Percentiles rank a stretch among this genome's conserved stretches.
Conservation (phyloP, 2,329 filamentous ascomycete species). For the Aschersonia sp. region DNA sequence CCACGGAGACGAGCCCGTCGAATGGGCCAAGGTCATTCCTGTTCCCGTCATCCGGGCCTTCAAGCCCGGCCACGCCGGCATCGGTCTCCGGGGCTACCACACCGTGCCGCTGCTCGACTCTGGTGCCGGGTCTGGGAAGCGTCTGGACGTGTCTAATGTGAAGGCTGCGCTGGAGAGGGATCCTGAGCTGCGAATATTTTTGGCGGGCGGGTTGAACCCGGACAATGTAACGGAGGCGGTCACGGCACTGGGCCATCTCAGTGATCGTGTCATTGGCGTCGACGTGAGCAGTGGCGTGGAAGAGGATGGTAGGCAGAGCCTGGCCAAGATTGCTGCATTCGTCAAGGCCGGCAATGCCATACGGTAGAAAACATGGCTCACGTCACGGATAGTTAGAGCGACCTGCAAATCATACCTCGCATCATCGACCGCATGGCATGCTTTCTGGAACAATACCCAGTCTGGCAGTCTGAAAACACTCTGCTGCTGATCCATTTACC, state of each 20-base stretch:
- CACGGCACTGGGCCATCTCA: conserved; percentile 42
- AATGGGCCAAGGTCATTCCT: conserved; percentile 81
- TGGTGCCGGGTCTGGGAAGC: conserved; percentile 68
- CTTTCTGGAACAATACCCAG: neutral
- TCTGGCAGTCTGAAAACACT: too few species aligned
- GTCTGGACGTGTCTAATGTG: conserved; percentile 58
- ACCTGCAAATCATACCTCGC: neutral
- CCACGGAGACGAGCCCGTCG: conserved; percentile 80
- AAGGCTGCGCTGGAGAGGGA: conserved; percentile 52
- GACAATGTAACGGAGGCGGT: conserved; percentile 62
- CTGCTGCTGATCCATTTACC: too few species aligned
- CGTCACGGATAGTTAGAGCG: neutral
- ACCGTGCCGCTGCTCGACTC: conserved; percentile 75
- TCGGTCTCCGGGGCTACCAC: conserved; percentile 68
- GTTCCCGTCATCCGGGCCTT: conserved; percentile 86
- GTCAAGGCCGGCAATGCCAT: conserved; percentile 57
- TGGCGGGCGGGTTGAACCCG: conserved; percentile 74
- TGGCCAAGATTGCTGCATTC: conserved; percentile 71
- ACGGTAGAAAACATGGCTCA: conserved; percentile 19
- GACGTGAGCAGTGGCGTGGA: conserved; percentile 95
- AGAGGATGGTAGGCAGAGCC: conserved; percentile 62
- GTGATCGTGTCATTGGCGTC: conserved; percentile 58
- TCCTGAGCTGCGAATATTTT: conserved; percentile 54
- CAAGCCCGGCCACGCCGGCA: conserved; percentile 56
- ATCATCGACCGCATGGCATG: neutral